These are phyloP conservation scores for Phytopythium ostracodes DNA, from an alignment of 352 stramenopile genomes.

Conservation along the genomic window DNA sequence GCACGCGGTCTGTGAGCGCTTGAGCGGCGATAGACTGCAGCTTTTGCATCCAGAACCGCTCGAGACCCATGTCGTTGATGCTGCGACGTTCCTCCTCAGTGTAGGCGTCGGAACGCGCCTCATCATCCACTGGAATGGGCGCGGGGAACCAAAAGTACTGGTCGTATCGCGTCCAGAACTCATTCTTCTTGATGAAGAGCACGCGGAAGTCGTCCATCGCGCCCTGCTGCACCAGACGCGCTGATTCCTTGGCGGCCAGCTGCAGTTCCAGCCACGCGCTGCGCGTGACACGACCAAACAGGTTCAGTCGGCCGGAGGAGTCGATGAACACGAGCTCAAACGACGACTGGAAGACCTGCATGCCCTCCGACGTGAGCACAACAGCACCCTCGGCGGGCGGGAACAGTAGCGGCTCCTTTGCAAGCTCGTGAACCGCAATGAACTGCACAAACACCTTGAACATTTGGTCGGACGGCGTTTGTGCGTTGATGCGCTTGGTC, in stretches of 20 bases:
- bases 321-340: constrained; percentile 81
- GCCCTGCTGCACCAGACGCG: constrained; percentile 56
- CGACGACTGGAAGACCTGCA: constrained; percentile 57
- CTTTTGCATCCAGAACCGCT: constrained; percentile 67
- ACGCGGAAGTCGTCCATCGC: constrained; percentile 72
- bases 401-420: constrained; percentile 65
- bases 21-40: constrained; percentile 38
- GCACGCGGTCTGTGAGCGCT: constrained; percentile 68
- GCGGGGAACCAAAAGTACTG: constrained; percentile 83
- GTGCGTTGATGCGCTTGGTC: constrained; percentile 61
- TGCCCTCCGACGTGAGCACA: constrained; percentile 54
- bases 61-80: constrained; percentile 74
- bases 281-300: constrained; percentile 60
- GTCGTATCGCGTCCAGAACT: constrained; percentile 84
- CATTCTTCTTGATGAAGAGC: constrained; percentile 79
- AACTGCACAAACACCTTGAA: constrained; percentile 86
- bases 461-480: constrained; percentile 81
- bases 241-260: constrained; percentile 50
- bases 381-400: constrained; percentile 49
- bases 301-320: constrained; percentile 66
- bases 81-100: constrained; percentile 56
- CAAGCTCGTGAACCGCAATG: constrained; percentile 59
- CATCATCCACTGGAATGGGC: constrained; percentile 33
- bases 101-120: constrained; percentile 56
- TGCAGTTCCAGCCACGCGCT: constrained; percentile 74